Evolutionary conservation across 202 grass and related monocot species (phyloP), one percentile per base, ranked within the genome.

Genomic region (Schoenoplectus triqueter): DNA sequence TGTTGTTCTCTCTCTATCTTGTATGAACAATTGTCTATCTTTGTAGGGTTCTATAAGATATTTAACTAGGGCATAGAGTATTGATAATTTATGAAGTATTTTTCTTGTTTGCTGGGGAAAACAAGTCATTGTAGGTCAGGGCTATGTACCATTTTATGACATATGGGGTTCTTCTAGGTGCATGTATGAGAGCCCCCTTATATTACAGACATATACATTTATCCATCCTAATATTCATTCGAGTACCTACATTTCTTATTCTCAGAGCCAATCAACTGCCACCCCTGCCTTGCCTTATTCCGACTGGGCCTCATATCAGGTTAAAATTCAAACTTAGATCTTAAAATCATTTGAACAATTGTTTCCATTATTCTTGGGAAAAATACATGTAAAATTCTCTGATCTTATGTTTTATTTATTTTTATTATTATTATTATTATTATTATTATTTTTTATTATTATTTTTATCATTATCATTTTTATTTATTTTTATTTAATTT

Each of bases 251-350:
- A 22, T 42, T 60, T 80, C 47, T 82, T 82, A 49, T 14, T 82
- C 45, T 31, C 81, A 67, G 81, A 68, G 64, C 61, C 81, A 70
- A 70, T n/a, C 81, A 83, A 65, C 65, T 42, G 81, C 81, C 17
- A 54, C 49, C 46, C 65, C 81, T 55, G 64, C 65, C 13, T 50
- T 54, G 10, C 15, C 81, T 83, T 67, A 54, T 56, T 2, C 81
- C 20, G 65, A 83, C 52, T 83, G 81, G 81, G 47, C 81, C 21
- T 51, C 81, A 51, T 83, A 83, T 56, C 81, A 83, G 81, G 81
- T 83, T 67, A 83, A 42, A 69, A 31, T 68, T 68, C 19, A 40
- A 49, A 83, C 22, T 60, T 78, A 70, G 5, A 66, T 66, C 45
- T 65, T 31, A 47, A 13, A 82, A 67, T 66, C 17, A 82, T 66